A percentile compares a stretch with the other conserved stretches of the same genome.
phyloP scores from a whole-genome alignment of 2,329 filamentous ascomycete species.

The Pseudocercospora eumusae region DNA sequence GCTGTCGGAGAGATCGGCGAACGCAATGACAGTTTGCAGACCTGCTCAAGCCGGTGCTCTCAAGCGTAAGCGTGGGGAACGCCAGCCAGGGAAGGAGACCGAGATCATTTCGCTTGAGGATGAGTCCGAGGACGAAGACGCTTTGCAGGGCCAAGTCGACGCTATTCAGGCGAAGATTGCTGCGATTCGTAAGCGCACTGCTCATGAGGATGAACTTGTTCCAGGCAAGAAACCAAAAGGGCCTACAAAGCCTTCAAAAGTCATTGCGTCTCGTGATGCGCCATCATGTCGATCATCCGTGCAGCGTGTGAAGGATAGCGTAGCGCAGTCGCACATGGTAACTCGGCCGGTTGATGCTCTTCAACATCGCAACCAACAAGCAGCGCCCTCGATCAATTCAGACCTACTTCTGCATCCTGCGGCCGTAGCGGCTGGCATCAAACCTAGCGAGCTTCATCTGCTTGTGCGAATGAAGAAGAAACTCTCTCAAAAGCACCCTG shows the following conservation, averaged over 20 bases:
- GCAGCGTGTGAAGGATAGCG: not conserved
- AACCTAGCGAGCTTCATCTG: not conserved
- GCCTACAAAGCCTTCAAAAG: not conserved
- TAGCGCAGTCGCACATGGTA: not conserved
- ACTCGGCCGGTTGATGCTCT: not conserved
- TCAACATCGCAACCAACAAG: not conserved
- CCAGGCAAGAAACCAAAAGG: constrained; percentile 17
- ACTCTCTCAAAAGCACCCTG: not conserved
- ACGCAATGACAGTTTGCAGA: not conserved
- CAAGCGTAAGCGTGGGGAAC: constrained; percentile 11
- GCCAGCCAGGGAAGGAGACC: not conserved
- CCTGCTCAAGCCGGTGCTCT: not conserved
- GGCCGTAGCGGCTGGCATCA: not conserved
- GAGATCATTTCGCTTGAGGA: not conserved
- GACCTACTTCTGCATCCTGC: not conserved
- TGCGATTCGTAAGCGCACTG: constrained; percentile 20
- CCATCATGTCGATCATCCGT: not conserved
- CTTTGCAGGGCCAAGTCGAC: constrained; percentile 17
- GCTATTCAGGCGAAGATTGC: constrained; percentile 21
- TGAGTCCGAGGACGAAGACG: constrained; percentile 22
- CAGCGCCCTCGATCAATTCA: not conserved
- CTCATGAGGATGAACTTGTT: constrained; percentile 22
- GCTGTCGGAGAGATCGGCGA: constrained; percentile 12
- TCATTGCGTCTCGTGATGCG: not conserved
- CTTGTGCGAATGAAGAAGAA: not conserved